Evolutionary conservation across 805 yeast genomes (phyloP), one percentile per base, ranked within the genome.

Genomic region (Kazachstania psychrophila): DNA sequence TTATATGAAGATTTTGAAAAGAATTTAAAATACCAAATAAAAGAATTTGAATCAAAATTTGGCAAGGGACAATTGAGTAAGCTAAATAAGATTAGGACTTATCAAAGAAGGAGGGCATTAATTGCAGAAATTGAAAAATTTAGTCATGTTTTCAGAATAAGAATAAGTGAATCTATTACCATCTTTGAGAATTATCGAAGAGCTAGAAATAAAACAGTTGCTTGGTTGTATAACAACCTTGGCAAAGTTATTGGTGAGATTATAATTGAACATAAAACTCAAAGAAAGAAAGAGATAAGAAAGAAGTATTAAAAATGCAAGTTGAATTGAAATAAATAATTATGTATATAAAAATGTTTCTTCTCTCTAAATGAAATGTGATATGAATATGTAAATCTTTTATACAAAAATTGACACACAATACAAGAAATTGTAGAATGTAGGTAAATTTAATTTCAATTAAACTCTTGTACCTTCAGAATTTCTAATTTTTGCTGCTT

Each of bases 141-240:
- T 37, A 54, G 56, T 26, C 53, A 47, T 19, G 20, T 43, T 4
- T 49, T 52, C 32, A 52, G 51, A 9, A 46, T 52, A 19, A 40
- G 56, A 0, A 37, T 57, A 12, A 46, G 43, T 6, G 57, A 60
- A 22, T 50, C 60, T 16, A 53, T 60, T 31, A 44, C 44, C 3
- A 49, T 52, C 37, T 60, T 60, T 42, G 64, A 61, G 31, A 49
- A 36, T 16, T 42, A 56, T 32, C 51, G 63, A 42, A 38, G 45
- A 6, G 52, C 48, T 6, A 58, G 54, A n/a, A 56, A 55, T 27
- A 56, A 54, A 50, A 48, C 61, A 1, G 57, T 61, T n/a, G 58
- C 65, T 12, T 61, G 64, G 61, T 39, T 61, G 30, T 61, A 61
- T 38, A 61, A 60, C 39, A 57, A 61, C 8, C 31, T 60, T 5